A percentile compares a stretch with the other conserved stretches of the same genome.
phyloP scores from a whole-genome alignment of 148 eudicot species.

The Oxyria digyna region DNA sequence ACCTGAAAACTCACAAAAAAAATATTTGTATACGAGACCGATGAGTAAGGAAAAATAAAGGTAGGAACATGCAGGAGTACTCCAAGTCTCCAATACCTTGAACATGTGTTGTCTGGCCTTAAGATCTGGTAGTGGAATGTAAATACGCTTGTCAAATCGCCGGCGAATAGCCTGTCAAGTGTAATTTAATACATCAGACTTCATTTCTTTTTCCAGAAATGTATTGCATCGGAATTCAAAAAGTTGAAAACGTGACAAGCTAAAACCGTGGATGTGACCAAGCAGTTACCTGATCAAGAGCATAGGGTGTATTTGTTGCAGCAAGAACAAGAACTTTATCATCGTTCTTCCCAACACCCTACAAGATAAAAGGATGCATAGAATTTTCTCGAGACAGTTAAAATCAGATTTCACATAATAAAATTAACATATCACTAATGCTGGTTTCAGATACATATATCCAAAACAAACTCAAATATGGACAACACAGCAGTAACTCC shows the following conservation, averaged over 20 bases:
- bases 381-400: not conserved
- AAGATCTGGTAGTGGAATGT: constrained; percentile 87
- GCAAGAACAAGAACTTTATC: constrained; percentile 97
- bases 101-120: constrained; percentile 98
- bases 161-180: constrained; percentile 71
- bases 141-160: constrained; percentile 95
- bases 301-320: constrained; percentile 94
- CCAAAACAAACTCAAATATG: not conserved
- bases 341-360: constrained; percentile 97
- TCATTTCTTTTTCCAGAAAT: not conserved
- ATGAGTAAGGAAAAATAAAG: not conserved
- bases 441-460: not conserved
- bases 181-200: constrained; percentile 10
- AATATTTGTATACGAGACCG: not conserved
- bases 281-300: constrained; percentile 76
- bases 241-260: not conserved
- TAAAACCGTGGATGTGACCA: not conserved
- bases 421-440: not conserved
- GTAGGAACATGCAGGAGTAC: constrained; percentile 3
- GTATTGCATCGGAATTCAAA: not conserved
- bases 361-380: not conserved
- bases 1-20: constrained; percentile 34
- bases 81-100: constrained; percentile 37
- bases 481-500: not conserved
- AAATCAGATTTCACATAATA: not conserved